Conservation (phyloP, 441 rosid genomes). For the Sinapis alba region DNA sequence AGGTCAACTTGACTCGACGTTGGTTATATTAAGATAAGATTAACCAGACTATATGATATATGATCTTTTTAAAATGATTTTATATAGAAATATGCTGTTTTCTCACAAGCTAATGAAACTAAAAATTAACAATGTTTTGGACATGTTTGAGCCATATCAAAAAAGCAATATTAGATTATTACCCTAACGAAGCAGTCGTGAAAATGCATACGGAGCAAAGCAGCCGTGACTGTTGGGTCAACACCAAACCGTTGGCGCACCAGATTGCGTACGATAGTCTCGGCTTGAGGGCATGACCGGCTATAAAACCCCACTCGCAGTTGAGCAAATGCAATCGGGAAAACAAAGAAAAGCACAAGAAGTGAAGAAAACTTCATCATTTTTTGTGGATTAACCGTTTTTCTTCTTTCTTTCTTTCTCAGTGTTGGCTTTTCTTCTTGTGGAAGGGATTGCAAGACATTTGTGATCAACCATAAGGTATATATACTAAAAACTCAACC, state of each 20-base stretch:
- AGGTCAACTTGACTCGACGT: too few relatives aligned
- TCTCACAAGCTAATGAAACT: neutral
- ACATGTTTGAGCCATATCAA: neutral
- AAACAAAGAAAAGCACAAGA: slow-evolving; percentile 34
- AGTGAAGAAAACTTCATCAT: slow-evolving; percentile 37
- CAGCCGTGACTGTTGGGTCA: slow-evolving; percentile 55
- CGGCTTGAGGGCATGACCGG: slow-evolving; percentile 60
- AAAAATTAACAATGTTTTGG: neutral
- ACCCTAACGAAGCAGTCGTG: slow-evolving; percentile 79
- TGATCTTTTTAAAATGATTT: neutral
- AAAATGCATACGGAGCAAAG: slow-evolving; percentile 84
- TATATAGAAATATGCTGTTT: neutral
- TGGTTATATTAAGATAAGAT: neutral
- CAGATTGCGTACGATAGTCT: slow-evolving; percentile 45
- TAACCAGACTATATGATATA: too few relatives aligned
- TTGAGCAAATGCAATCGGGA: slow-evolving; percentile 52
- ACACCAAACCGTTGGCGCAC: slow-evolving; percentile 46
- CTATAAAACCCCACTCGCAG: slow-evolving; percentile 56
- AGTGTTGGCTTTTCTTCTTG: slow-evolving; percentile 9
- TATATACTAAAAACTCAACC: slow-evolving; percentile 29
- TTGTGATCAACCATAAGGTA: slow-evolving; percentile 18
- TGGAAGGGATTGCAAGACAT: slow-evolving; percentile 4
- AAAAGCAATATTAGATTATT: slow-evolving; percentile 18
- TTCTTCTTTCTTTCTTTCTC: too few relatives aligned
- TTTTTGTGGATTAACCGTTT: neutral